Evolutionary conservation across 2,329 filamentous ascomycete species (phyloP).

Genomic region (Arthrobotrys sinensis): DNA sequence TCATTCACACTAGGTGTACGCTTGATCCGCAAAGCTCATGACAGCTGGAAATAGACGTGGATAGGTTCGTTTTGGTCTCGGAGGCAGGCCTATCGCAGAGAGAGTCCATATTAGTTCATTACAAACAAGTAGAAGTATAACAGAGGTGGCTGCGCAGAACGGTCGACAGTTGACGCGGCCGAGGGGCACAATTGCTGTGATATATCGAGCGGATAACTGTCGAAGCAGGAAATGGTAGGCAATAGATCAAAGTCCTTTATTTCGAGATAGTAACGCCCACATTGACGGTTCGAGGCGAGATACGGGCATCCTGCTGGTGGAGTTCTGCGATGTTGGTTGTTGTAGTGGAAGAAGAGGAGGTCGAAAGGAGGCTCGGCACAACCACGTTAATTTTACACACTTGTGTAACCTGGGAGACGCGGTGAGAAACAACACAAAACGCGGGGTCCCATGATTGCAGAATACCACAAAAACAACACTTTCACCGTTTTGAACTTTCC

Average conservation of each 20-base stretch:
- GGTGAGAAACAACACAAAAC: slow-evolving; percentile 10
- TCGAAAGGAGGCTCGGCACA: neutral
- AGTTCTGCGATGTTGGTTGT: slow-evolving; percentile 27
- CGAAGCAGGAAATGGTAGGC: slow-evolving; percentile 39
- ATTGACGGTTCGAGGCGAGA: slow-evolving; percentile 42
- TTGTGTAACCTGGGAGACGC: slow-evolving; percentile 15
- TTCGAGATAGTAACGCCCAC: slow-evolving; percentile 17
- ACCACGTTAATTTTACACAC: neutral
- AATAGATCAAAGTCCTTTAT: slow-evolving; percentile 13
- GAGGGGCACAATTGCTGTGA: slow-evolving; percentile 47
- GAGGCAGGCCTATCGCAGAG: slow-evolving; percentile 37
- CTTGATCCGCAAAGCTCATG: slow-evolving; percentile 48
- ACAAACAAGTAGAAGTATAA: slow-evolving; percentile 41
- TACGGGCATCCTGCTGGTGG: slow-evolving; percentile 12
- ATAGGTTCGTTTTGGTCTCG: slow-evolving; percentile 47
- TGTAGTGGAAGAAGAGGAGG: neutral
- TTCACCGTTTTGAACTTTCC: neutral
- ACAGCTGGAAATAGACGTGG: slow-evolving; percentile 22
- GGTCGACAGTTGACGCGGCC: slow-evolving; percentile 42
- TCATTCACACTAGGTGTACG: slow-evolving; percentile 49
- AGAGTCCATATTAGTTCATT: slow-evolving; percentile 58
- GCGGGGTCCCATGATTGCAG: neutral
- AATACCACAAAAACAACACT: slow-evolving; percentile 29
- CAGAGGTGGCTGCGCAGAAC: slow-evolving; percentile 38
- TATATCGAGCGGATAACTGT: slow-evolving; percentile 49